A percentile compares a stretch with the other conserved stretches of the same genome.
Conservation (phyloP, 371 early-diverging fungal genomes). For the Lichtheimia corymbifera region DNA sequence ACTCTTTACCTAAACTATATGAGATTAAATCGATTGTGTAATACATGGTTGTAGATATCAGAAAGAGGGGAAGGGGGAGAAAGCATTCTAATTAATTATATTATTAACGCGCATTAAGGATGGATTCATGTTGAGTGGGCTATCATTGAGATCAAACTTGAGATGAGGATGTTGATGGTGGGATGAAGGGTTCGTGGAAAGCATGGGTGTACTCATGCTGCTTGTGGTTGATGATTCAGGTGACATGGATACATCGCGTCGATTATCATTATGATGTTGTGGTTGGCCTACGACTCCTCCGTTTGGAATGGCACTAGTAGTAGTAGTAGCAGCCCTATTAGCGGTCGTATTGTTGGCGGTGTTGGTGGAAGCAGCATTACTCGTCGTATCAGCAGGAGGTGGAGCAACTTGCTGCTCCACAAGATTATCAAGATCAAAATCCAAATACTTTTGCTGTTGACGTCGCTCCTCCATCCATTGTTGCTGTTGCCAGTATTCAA, state of each 20-base stretch:
- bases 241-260: conserved; percentile 23
- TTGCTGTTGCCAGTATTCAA: conserved; percentile 44
- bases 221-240: conserved; percentile 30
- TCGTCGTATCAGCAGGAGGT: conserved; percentile 8
- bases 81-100: conserved; percentile 24
- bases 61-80: too few relatives aligned
- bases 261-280: conserved; percentile 19
- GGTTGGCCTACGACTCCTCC: conserved; percentile 2
- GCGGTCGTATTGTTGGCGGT: too few relatives aligned
- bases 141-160: too few relatives aligned
- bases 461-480: conserved; percentile 29
- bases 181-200: conserved; percentile 17
- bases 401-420: background rate
- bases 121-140: conserved; percentile 16
- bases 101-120: conserved; percentile 44
- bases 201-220: conserved; percentile 29
- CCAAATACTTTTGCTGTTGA: conserved; percentile 13
- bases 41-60: too few relatives aligned
- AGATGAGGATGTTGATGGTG: conserved; percentile 2
- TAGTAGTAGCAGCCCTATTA: too few relatives aligned
- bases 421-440: conserved; percentile 11
- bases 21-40: too few relatives aligned
- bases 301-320: too few relatives aligned
- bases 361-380: conserved; percentile 11
- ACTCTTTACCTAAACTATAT: too few relatives aligned